These are phyloP conservation scores for Plasmodium relictum DNA, from an alignment of 169 alveolate species.

Conservation along the genomic window DNA sequence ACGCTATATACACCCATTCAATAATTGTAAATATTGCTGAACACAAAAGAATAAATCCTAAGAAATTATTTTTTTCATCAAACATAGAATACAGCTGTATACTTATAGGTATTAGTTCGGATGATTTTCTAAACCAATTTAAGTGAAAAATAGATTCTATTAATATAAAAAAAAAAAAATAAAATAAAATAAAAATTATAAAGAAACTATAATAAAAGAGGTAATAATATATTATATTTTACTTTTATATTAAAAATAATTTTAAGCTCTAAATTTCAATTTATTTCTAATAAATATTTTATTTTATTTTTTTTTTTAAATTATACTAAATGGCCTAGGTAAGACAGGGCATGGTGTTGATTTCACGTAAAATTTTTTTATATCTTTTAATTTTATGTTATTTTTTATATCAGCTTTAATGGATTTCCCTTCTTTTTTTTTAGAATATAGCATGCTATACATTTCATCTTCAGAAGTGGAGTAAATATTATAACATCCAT, in stretches of 20 bases:
- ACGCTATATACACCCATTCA: slow-evolving; percentile 74
- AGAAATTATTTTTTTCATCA: slow-evolving; percentile 52
- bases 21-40: slow-evolving; percentile 75
- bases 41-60: slow-evolving; percentile 58
- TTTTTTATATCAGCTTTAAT: slow-evolving; percentile 38
- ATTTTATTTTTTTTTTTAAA: background rate
- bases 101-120: slow-evolving; percentile 76
- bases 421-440: slow-evolving; percentile 28
- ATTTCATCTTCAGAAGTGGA: slow-evolving; percentile 74
- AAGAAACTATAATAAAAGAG: background rate
- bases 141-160: slow-evolving; percentile 71
- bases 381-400: slow-evolving; percentile 11
- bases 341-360: slow-evolving; percentile 68
- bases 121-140: slow-evolving; percentile 74
- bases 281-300: background rate
- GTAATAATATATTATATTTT: too few relatives aligned
- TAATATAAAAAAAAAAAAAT: slow-evolving; percentile 14
- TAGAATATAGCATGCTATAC: slow-evolving; percentile 35
- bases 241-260: too few relatives aligned
- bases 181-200: background rate
- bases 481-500: slow-evolving; percentile 71
- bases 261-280: background rate
- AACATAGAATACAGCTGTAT: slow-evolving; percentile 76
- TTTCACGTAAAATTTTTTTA: slow-evolving; percentile 34
- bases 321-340: slow-evolving; percentile 74